Evolutionary conservation across 805 yeast genomes (phyloP), one percentile per base, ranked within the genome.

Genomic region (Pichia exigua): DNA sequence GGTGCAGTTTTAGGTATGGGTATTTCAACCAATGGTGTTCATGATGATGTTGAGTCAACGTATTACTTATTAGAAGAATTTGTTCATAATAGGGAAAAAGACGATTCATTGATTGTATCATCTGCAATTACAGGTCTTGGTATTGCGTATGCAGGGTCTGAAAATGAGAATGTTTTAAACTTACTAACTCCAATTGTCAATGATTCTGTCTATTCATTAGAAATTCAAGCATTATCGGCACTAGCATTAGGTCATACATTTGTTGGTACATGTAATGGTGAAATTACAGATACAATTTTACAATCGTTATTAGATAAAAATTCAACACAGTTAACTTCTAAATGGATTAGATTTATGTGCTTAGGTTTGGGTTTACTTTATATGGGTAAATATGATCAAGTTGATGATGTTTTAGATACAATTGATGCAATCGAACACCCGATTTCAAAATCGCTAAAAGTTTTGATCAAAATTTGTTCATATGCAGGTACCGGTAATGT

Each of bases 401-500:
- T 85, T 46, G 96, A 90, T 59, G 98, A 92, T 69, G 96, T 90
- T 21, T 73, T 92, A 56, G 98, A 92, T 66, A 88, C 97, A 0
- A 83, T 94, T 56, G 87, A 85, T 66, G 98, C 98, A 17, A 86
- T 94, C 62, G 97, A 90, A 59, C 97, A 92, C 65, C 97, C 97
- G 42, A 84, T 94, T 63, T 83, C 94, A 27, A 83, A 87, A 59
- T 86, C 95, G 45, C 80, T 91, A 64, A 94, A 88, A 68, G 94
- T 90, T 17, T 75, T 94, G 63, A 90, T 95, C 35, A 89, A 85
- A 56, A 85, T 91, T 49, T 87, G 97, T 72, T 95, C 98, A 4
- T 91, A 86, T 71, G 95, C 97, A 12, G 99, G 98, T 56, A 89
- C 98, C 41, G 99, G 99, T 59, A 94, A 94, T 66, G 99, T 94